A percentile compares a stretch with the other conserved stretches of the same genome.
phyloP scores from a whole-genome alignment of 306 rosid genomes.

The Acacia acuminata region DNA sequence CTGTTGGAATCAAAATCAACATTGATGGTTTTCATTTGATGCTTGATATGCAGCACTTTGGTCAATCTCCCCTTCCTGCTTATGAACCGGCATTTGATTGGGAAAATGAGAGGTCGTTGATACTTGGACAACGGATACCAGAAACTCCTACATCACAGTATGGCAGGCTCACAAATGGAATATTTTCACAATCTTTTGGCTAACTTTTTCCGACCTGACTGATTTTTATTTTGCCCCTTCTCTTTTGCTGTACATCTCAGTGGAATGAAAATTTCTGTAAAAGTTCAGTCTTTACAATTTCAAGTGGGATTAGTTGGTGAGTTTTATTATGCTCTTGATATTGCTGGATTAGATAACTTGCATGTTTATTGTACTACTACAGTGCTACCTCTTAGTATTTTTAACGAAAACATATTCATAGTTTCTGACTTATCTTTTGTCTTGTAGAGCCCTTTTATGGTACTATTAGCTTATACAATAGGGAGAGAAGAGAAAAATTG shows the following conservation, averaged over 20 bases:
- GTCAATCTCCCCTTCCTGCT: constrained; percentile 91
- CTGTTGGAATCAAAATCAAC: background rate
- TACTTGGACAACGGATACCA: constrained; percentile 92
- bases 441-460: constrained; percentile 91
- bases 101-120: constrained; percentile 96
- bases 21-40: constrained; percentile 11
- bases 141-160: constrained; percentile 94
- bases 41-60: constrained; percentile 66
- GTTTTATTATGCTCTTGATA: constrained; percentile 38
- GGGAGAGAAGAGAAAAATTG: constrained; percentile 93
- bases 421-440: constrained; percentile 44
- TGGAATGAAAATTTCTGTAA: constrained; percentile 94
- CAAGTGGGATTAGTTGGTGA: constrained; percentile 87
- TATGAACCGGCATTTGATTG: constrained; percentile 98
- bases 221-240: constrained; percentile 30
- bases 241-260: constrained; percentile 52
- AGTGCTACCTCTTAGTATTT: constrained; percentile 20
- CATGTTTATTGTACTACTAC: constrained; percentile 11
- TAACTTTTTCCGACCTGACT: constrained; percentile 16
- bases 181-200: constrained; percentile 3
- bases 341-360: constrained; percentile 31
- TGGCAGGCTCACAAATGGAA: constrained; percentile 32
- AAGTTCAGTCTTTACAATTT: constrained; percentile 83
- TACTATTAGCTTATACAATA: constrained; percentile 96
- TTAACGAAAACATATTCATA: constrained; percentile 32